Percentiles rank a stretch among this genome's conserved stretches.
Conservation (phyloP, 192 early-diverging fungal genomes). For the Glomus cerebriforme region DNA sequence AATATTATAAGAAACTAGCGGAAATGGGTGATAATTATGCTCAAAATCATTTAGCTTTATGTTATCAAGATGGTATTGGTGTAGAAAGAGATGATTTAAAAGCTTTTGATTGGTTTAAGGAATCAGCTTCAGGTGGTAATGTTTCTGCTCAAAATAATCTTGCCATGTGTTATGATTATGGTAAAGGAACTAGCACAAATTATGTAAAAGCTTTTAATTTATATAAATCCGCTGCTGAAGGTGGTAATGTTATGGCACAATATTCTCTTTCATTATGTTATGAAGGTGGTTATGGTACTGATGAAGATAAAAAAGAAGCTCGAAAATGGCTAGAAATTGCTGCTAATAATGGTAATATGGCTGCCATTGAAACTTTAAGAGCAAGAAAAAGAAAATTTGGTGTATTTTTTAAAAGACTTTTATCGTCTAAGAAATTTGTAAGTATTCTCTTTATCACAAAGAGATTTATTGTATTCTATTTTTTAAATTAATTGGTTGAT, state of each 20-base stretch:
- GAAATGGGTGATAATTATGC: constrained; percentile 71
- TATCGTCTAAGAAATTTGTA: neutral
- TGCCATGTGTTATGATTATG: constrained; percentile 72
- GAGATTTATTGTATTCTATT: no score
- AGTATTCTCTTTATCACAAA: neutral
- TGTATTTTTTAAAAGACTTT: neutral
- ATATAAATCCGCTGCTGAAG: constrained; percentile 62
- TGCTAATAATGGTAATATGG: constrained; percentile 47
- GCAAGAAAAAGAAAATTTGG: constrained; percentile 6
- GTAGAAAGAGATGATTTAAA: constrained; percentile 53
- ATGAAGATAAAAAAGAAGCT: constrained; percentile 54
- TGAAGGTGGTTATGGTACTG: constrained; percentile 75
- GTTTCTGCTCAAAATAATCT: constrained; percentile 86
- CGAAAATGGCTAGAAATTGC: constrained; percentile 56
- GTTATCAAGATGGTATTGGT: constrained; percentile 86
- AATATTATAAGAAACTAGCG: constrained; percentile 69
- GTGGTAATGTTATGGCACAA: constrained; percentile 62
- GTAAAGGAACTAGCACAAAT: constrained; percentile 56
- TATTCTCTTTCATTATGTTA: constrained; percentile 82
- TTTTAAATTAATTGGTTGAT: neutral
- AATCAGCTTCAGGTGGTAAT: constrained; percentile 72
- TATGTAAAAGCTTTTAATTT: constrained; percentile 52
- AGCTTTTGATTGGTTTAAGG: constrained; percentile 68
- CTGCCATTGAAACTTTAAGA: constrained; percentile 12
- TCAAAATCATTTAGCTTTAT: constrained; percentile 80